A percentile compares a stretch with the other conserved stretches of the same genome.
phyloP scores from a whole-genome alignment of 352 stramenopile species.

The Phytophthora sansomeana region DNA sequence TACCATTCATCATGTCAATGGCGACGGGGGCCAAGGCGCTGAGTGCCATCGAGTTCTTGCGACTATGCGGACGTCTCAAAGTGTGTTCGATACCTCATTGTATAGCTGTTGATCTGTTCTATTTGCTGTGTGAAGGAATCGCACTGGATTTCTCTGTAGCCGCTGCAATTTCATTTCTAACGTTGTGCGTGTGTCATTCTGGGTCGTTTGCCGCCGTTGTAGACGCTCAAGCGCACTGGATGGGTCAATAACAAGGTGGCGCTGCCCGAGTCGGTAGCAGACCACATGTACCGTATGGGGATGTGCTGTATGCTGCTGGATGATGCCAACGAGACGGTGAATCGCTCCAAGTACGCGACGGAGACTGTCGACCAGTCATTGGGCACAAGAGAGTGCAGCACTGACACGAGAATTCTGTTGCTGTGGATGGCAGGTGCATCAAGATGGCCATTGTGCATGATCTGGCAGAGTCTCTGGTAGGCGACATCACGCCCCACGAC shows the following conservation, averaged over 20 bases:
- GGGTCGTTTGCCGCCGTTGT: background rate
- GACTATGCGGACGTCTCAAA: slow-evolving; percentile 82
- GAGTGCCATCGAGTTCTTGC: slow-evolving; percentile 82
- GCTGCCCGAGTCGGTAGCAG: slow-evolving; percentile 91
- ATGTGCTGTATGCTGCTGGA: slow-evolving; percentile 93
- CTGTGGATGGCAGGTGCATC: slow-evolving; percentile 63
- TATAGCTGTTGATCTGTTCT: background rate
- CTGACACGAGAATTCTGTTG: background rate
- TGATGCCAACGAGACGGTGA: slow-evolving; percentile 67
- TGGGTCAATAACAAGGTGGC: slow-evolving; percentile 93
- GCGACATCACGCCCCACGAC: slow-evolving; percentile 94
- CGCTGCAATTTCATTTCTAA: slow-evolving; percentile 2
- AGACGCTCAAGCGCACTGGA: slow-evolving; percentile 92
- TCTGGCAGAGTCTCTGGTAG: slow-evolving; percentile 92
- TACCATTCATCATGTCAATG: slow-evolving; percentile 43
- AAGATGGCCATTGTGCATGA: slow-evolving; percentile 96
- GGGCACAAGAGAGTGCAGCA: background rate
- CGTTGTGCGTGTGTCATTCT: slow-evolving; percentile 13
- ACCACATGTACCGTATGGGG: slow-evolving; percentile 95
- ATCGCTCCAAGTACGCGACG: slow-evolving; percentile 64
- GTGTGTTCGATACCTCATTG: slow-evolving; percentile 31
- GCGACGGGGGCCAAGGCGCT: slow-evolving; percentile 69
- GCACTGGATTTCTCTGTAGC: slow-evolving; percentile 1
- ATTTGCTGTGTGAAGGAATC: slow-evolving; percentile 2
- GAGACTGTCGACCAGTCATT: slow-evolving; percentile 18